These are phyloP conservation scores for Dillenia suffruticosa DNA, from an alignment of 164 flowering plant species.

Conservation along the genomic window DNA sequence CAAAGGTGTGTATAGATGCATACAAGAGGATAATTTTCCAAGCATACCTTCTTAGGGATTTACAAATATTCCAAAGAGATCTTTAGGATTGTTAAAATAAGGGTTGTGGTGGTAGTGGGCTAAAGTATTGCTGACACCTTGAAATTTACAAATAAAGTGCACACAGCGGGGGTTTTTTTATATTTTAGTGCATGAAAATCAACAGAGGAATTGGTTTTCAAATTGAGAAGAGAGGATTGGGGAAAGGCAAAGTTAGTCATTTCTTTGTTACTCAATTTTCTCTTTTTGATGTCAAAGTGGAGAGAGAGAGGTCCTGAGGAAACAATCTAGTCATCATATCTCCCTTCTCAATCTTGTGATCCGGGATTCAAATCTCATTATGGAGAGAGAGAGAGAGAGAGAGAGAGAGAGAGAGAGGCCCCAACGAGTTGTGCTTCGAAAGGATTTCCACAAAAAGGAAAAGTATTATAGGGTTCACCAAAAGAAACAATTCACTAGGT, in stretches of 20 bases:
- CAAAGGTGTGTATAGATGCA: conserved; percentile 25
- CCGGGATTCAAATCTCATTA: too few relatives aligned
- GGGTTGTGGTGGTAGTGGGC: conserved; percentile 1
- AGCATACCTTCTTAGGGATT: conserved; percentile 49
- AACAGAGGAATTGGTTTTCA: conserved; percentile 11
- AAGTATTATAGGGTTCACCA: too few relatives aligned
- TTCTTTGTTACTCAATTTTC: conserved; percentile 13
- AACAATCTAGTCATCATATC: too few relatives aligned
- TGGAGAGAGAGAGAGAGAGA: neutral
- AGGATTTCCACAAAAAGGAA: too few relatives aligned
- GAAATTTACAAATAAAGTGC: conserved; percentile 18
- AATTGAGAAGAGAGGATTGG: conserved; percentile 9
- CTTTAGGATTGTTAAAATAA: conserved; percentile 10
- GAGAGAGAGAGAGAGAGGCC: too few relatives aligned
- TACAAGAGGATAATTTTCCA: conserved; percentile 18
- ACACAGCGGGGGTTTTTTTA: neutral
- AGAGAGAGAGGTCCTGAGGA: conserved; percentile 1
- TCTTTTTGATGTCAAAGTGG: conserved; percentile 26
- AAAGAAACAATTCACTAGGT: too few relatives aligned
- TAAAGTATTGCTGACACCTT: conserved; percentile 23
- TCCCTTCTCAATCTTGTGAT: too few relatives aligned
- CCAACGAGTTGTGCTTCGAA: too few relatives aligned
- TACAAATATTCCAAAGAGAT: conserved; percentile 41
- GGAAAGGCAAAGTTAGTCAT: conserved; percentile 18
- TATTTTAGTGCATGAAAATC: conserved; percentile 33